Evolutionary conservation across 2,329 filamentous ascomycete genomes (phyloP), one percentile per base, ranked within the genome.

Genomic region (Triangularia setosa): DNA sequence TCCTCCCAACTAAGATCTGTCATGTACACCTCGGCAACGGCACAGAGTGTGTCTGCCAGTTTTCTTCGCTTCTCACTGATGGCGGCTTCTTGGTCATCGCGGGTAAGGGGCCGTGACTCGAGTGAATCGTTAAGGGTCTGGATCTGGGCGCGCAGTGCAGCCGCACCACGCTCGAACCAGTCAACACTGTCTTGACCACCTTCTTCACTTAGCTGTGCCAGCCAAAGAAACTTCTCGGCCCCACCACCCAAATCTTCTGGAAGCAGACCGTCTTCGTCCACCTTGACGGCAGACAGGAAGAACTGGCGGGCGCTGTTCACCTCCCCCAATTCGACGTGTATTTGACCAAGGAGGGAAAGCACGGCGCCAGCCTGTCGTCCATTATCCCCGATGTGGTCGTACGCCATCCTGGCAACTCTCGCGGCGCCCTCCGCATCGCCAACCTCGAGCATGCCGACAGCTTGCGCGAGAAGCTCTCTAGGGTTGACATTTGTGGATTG

Each of bases 11-110:
- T 95, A 71, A 98, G 80, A 79, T 99, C 95, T 11, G 95, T 99
- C 95, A 99, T 99, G 81, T 97, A 99, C 58, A 99, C 92, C 79
- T 99, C 95, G 6, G 92, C 89, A 66, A 98, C 92, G 27, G 91
- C 92, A 77, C 96, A 99, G 35, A 99, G 84, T n/a, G 93, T 92
- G 71, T 92, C 92, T 1, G 93, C 92, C 35, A 98, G 83, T 77
- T 95, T 95, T 69, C 83, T 82, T 75, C 90, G 90, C 81, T 92
- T 91, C 76, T 85, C 91, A 56, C n/a, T 70, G 62, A 68, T 71
- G 65, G 61, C 44, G 2, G 62, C 66, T 54, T 71, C 68, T 54
- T 71, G 69, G 65, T 68, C 64, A 18, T 66, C 70, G 54, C 70
- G 69, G 11, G 69, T 69, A 24, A 69, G 58, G 14, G 73, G 79